A percentile compares a stretch with the other conserved stretches of the same genome.
Conservation (phyloP, 305 asterid species). For the Solanum chacoense region DNA sequence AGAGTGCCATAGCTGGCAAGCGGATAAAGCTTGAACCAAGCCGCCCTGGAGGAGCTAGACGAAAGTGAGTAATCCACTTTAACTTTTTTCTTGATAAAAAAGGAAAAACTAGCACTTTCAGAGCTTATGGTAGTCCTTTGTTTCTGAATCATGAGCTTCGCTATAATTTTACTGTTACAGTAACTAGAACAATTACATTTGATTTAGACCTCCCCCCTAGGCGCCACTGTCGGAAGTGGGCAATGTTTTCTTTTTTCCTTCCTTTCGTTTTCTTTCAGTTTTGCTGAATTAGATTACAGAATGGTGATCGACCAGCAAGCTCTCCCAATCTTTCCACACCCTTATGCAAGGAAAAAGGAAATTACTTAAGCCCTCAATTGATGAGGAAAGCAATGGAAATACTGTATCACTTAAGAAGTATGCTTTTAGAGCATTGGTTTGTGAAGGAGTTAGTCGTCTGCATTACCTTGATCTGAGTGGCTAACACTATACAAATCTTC, state of each 20-base stretch:
- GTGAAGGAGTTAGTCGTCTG: neutral
- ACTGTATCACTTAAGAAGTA: neutral
- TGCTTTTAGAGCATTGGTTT: neutral
- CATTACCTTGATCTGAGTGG: neutral
- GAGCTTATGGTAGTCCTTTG: neutral
- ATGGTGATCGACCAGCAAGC: neutral
- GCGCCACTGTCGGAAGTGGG: neutral
- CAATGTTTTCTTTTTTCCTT: neutral
- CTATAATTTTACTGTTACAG: neutral
- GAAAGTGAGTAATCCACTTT: constrained; percentile 36
- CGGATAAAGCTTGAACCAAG: constrained; percentile 74
- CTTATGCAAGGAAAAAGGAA: neutral
- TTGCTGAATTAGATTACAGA: neutral
- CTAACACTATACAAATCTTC: neutral
- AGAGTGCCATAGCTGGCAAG: constrained; percentile 68
- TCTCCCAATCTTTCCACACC: neutral
- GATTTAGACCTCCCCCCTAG: neutral
- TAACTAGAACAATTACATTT: neutral
- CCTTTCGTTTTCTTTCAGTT: neutral
- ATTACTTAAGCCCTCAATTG: neutral
- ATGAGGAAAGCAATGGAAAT: neutral
- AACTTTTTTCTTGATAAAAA: neutral
- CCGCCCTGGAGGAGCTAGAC: constrained; percentile 71
- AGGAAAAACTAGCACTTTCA: neutral
- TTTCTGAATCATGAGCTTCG: neutral